A percentile compares a stretch with the other conserved stretches of the same genome.
Conservation (phyloP, 129 eudicot genomes). For the Oenanthe sinensis region DNA sequence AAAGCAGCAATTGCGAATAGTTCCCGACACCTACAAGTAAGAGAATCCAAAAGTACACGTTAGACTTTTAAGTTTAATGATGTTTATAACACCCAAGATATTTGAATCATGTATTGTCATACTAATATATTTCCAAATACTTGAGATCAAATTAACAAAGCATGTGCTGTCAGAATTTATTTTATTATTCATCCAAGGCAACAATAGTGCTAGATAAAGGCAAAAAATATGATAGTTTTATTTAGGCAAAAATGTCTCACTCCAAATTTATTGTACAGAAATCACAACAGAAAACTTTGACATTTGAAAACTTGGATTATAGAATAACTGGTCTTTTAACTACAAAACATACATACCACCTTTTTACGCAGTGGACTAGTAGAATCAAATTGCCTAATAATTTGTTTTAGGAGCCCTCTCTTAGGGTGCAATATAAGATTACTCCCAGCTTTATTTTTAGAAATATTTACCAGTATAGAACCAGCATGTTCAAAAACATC, state of each 20-base stretch:
- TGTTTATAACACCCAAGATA: not conserved
- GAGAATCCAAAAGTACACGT: not conserved
- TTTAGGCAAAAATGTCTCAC: no score
- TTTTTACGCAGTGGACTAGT: slow-evolving; percentile 65
- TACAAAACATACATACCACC: slow-evolving; percentile 48
- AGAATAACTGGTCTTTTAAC: not conserved
- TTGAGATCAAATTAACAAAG: not conserved
- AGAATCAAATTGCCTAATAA: slow-evolving; percentile 83
- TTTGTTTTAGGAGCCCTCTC: slow-evolving; percentile 84
- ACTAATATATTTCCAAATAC: not conserved
- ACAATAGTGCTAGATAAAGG: not conserved
- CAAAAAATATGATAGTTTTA: not conserved
- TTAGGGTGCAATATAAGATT: slow-evolving; percentile 67
- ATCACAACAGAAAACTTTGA: not conserved
- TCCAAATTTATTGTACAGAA: not conserved
- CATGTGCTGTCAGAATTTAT: not conserved
- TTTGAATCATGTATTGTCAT: not conserved
- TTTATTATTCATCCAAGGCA: not conserved
- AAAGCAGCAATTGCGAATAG: slow-evolving; percentile 96
- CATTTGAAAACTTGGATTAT: not conserved
- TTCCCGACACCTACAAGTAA: slow-evolving; percentile 63
- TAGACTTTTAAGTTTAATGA: not conserved
- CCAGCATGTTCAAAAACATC: slow-evolving; percentile 97
- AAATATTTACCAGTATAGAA: slow-evolving; percentile 80
- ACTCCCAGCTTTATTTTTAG: slow-evolving; percentile 74